Base-by-base conservation (phyloP, 345 rosid species). In the Salix arbutifolia region DNA sequence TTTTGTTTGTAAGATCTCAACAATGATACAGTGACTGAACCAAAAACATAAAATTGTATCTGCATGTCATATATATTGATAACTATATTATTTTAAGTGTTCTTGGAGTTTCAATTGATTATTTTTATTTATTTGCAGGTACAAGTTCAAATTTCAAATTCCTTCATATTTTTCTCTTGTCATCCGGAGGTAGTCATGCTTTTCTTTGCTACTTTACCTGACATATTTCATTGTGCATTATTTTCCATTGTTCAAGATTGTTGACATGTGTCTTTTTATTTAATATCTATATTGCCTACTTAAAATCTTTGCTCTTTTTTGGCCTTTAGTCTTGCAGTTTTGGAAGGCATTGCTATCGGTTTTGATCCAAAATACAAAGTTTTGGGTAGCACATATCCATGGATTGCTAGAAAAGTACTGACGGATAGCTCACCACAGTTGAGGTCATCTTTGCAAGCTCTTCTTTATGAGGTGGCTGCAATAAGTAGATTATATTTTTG, bases 101-200 rank as follows among this genome's bases (percentile, higher is more conserved):
- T 16, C 19, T 48, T 33, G 6, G 19, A 8, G 19, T 74, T 33
- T 65, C 9, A 46, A 50, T 19, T 66, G 31, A 28, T 23, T 25
- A 25, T 65, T 16, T 76, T 79, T 80, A 65, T 82, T 64, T 68
- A 64, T 76, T 86, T 83, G 83, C 94, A 94, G 98, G 98, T 94
- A 92, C 88, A 83, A 89, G 85, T 91, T 94, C 92, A 94, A 94
- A 81, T 92, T 94, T 83, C 95, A 74, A 76, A 90, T 92, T 83
- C 97, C 98, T 64, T 90, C 98, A 38, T 94, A 94, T 83, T 94
- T 94, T 84, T 92, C 92, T 76, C 98, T 94, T 42, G 98, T 94
- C 70, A 90, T 92, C 70, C 88, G 97, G 75, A 94, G 98, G 98
- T 94, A 87, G 17, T 74, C 30, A 35, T 83, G 62, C 78, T 31